Evolutionary conservation across 768 basidiomycete genomes (phyloP).

Genomic region (Coprinopsis cinerea): DNA sequence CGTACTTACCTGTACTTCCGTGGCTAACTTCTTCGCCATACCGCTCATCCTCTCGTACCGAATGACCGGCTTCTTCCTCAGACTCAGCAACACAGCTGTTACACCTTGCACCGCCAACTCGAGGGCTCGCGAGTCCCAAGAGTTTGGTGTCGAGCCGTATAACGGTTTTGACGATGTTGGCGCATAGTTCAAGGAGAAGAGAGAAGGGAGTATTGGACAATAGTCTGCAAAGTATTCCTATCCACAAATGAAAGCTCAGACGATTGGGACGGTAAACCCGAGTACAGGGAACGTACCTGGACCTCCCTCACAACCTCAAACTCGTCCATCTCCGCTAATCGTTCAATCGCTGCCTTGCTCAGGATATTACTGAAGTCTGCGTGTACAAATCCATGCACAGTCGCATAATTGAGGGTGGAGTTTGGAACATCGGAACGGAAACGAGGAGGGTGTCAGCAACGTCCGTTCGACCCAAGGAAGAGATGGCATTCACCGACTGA

Average conservation of each 20-base stretch:
- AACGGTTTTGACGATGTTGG: conserved; percentile 60
- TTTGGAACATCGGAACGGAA: neutral
- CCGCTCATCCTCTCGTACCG: conserved; percentile 90
- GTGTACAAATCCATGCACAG: neutral
- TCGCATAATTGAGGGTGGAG: neutral
- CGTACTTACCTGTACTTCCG: conserved; percentile 78
- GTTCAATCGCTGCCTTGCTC: conserved; percentile 85
- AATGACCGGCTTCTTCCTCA: conserved; percentile 94
- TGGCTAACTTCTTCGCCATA: conserved; percentile 86
- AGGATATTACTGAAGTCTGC: conserved; percentile 94
- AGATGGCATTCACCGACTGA: conserved; percentile 72
- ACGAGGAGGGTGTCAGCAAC: conserved; percentile 7
- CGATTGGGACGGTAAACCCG: neutral
- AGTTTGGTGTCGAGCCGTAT: conserved; percentile 64
- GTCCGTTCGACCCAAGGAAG: conserved; percentile 6
- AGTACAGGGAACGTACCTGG: conserved; percentile 51
- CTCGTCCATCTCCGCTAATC: conserved; percentile 90
- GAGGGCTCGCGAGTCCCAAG: conserved; percentile 73
- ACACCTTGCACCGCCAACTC: conserved; percentile 78
- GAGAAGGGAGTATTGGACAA: conserved; percentile 73
- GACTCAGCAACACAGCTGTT: conserved; percentile 78
- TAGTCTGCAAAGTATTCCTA: conserved; percentile 99
- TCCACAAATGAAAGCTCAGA: neutral
- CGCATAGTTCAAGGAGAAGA: conserved; percentile 82
- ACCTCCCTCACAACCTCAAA: conserved; percentile 96